Evolutionary conservation across 305 asterid genomes (phyloP).

Genomic region (Rubia occidens): DNA sequence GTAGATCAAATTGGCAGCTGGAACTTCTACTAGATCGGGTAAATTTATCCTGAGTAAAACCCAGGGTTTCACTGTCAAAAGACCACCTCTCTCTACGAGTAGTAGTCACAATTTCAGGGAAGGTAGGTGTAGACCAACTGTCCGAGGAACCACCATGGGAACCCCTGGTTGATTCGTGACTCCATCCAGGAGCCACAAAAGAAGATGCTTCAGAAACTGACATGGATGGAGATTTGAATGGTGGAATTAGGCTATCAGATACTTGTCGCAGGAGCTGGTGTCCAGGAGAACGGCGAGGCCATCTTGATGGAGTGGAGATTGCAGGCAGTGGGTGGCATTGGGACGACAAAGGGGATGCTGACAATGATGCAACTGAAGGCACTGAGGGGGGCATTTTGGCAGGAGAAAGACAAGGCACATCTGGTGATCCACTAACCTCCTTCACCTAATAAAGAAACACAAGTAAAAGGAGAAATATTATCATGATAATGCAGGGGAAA

Average conservation of each 20-base stretch:
- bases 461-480: neutral
- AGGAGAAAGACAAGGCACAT: conserved; percentile 56
- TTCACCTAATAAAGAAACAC: conserved; percentile 39
- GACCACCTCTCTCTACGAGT: conserved; percentile 83
- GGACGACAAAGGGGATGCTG: conserved; percentile 69
- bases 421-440: conserved; percentile 46
- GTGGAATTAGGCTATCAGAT: conserved; percentile 58
- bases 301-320: conserved; percentile 65
- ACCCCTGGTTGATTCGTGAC: conserved; percentile 59
- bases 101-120: conserved; percentile 45
- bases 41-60: conserved; percentile 50
- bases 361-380: conserved; percentile 61
- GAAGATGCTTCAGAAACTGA: conserved; percentile 62
- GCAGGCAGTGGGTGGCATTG: conserved; percentile 57
- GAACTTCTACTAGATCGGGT: conserved; percentile 46
- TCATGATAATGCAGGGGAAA: neutral
- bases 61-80: conserved; percentile 74
- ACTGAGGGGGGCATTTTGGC: conserved; percentile 62
- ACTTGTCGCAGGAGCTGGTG: conserved; percentile 53
- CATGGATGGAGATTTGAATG: conserved; percentile 53
- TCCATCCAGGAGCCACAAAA: conserved; percentile 49
- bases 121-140: conserved; percentile 69
- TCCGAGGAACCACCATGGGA: conserved; percentile 80
- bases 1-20: conserved; percentile 47
- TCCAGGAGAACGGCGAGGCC: conserved; percentile 65